Conservation (phyloP, 805 yeast species). For the Pichia eremophila region DNA sequence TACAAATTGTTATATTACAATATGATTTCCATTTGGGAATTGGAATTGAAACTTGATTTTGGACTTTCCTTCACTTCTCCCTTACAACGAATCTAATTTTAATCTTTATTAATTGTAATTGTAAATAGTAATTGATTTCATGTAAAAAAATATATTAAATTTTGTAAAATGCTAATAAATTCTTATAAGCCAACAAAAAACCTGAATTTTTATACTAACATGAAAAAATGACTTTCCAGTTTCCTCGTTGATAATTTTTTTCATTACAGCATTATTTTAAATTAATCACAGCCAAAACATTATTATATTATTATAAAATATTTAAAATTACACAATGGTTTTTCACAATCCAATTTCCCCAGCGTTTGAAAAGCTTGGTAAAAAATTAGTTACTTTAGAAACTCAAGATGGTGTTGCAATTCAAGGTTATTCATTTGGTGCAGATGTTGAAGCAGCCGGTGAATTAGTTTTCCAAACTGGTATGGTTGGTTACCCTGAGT, state of each 20-base stretch:
- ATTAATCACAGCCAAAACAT: background rate
- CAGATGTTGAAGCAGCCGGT: constrained; percentile 81
- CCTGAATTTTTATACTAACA: no score
- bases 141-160: no score
- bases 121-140: no score
- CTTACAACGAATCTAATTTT: background rate
- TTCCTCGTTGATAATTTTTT: background rate
- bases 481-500: constrained; percentile 98
- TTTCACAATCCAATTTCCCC: constrained; percentile 81
- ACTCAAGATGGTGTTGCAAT: constrained; percentile 77
- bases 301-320: background rate
- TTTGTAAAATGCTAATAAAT: no score
- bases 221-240: no score
- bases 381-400: constrained; percentile 79
- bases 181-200: no score
- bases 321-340: constrained; percentile 15
- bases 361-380: constrained; percentile 76
- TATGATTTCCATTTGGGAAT: no score
- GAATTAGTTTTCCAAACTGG: constrained; percentile 99
- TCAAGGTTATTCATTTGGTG: constrained; percentile 97
- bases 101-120: background rate
- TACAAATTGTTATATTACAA: background rate
- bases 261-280: background rate
- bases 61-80: background rate
- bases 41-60: background rate